Evolutionary conservation across 495 filamentous ascomycete genomes (phyloP).

Genomic region (Baudoinia panamericana): DNA sequence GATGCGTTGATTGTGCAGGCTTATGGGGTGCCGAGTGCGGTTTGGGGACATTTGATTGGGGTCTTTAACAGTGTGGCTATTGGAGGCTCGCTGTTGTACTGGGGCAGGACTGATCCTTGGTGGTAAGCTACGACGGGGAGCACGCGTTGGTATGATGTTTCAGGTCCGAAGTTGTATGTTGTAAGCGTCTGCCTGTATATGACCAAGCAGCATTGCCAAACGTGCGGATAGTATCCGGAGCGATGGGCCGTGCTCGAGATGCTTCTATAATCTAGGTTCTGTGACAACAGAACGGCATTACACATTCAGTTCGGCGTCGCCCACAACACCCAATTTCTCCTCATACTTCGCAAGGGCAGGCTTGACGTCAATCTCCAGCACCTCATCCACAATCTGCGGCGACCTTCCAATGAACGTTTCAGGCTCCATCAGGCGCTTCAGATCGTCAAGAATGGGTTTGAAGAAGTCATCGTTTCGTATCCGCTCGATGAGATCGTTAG

Average conservation of each 20-base stretch:
- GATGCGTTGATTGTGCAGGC: conserved; percentile 13
- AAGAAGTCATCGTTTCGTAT: conserved; percentile 70
- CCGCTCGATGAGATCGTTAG: conserved; percentile 74
- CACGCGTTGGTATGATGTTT: no score
- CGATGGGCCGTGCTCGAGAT: no score
- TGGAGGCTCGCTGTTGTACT: conserved; percentile 13
- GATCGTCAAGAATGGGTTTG: conserved; percentile 59
- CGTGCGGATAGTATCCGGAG: no score
- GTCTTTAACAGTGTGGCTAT: conserved; percentile 9
- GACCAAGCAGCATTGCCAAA: no score
- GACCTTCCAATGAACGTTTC: conserved; percentile 55
- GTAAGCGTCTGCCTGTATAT: no score
- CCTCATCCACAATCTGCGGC: conserved; percentile 44
- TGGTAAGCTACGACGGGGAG: no score
- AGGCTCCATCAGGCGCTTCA: conserved; percentile 63
- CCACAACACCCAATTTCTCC: conserved; percentile 4
- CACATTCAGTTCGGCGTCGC: conserved; percentile 13
- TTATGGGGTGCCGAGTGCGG: conserved; percentile 9
- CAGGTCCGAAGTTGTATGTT: no score
- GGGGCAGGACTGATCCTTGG: conserved; percentile 5
- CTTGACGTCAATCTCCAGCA: conserved; percentile 30
- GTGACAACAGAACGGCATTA: not conserved
- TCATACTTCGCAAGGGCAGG: conserved; percentile 16
- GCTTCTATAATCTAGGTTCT: not conserved
- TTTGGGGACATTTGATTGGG: conserved; percentile 11